A percentile compares a stretch with the other conserved stretches of the same genome.
phyloP scores from a whole-genome alignment of 306 rosid genomes.

The Dryas drummondii region DNA sequence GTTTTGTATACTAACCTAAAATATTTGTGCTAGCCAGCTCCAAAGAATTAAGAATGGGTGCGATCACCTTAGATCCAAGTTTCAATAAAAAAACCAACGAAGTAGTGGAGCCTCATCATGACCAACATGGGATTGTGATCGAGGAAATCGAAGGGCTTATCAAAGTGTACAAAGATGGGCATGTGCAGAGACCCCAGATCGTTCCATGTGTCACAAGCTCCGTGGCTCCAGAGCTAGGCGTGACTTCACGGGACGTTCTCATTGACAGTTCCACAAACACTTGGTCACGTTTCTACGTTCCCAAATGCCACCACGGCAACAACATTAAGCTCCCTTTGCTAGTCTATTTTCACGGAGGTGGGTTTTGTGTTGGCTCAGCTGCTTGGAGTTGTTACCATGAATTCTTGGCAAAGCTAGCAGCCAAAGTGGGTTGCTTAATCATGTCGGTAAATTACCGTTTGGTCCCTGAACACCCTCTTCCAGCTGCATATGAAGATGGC shows the following conservation, averaged over 20 bases:
- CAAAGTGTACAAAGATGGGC: conserved; percentile 63
- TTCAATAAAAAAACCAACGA: conserved; percentile 28
- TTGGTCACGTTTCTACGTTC: conserved; percentile 82
- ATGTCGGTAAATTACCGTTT: conserved; percentile 77
- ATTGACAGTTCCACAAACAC: conserved; percentile 50
- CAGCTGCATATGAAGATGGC: conserved; percentile 85
- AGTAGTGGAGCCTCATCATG: not conserved
- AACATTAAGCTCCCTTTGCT: conserved; percentile 50
- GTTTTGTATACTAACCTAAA: not conserved
- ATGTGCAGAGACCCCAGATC: conserved; percentile 60
- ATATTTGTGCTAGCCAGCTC: not conserved
- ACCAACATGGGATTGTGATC: conserved; percentile 33
- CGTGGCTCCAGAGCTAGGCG: conserved; percentile 41
- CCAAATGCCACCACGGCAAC: conserved; percentile 23
- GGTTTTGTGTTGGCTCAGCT: conserved; percentile 85
- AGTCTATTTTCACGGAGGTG: conserved; percentile 89
- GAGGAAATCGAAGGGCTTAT: conserved; percentile 79
- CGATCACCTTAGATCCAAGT: conserved; percentile 46
- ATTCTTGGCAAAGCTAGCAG: conserved; percentile 53
- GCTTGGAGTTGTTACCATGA: conserved; percentile 87
- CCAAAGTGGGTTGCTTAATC: conserved; percentile 46
- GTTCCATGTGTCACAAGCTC: conserved; percentile 56
- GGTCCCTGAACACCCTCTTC: conserved; percentile 89
- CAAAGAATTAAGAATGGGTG: conserved; percentile 39
- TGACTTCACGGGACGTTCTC: conserved; percentile 53